A percentile compares a stretch with the other conserved stretches of the same genome.
These are phyloP conservation scores for Spencermartinsiella ligniputridi DNA, from an alignment of 1,139 yeast genomes.

Conservation along the genomic window DNA sequence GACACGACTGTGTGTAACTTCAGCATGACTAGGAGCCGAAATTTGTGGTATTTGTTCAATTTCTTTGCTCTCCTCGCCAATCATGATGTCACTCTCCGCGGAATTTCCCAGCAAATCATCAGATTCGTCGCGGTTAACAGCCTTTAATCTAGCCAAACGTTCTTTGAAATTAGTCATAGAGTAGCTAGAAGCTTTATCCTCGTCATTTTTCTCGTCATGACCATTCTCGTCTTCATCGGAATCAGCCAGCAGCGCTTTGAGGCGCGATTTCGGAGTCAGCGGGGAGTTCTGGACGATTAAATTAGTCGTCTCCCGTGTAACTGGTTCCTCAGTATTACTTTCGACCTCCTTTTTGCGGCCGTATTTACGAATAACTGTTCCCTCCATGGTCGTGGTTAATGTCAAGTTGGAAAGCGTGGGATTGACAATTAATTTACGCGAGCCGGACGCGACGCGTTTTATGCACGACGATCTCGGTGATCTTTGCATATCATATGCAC, in stretches of 20 bases:
- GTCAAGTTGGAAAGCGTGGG: too few relatives aligned
- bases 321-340: background rate
- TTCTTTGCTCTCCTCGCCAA: background rate
- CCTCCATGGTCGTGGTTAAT: background rate
- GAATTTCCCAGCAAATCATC: background rate
- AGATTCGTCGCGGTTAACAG: background rate
- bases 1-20: background rate
- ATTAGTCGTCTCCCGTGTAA: too few relatives aligned
- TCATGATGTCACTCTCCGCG: background rate
- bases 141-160: background rate
- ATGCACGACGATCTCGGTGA: too few relatives aligned
- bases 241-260: background rate
- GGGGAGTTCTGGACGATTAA: too few relatives aligned
- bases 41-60: background rate
- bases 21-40: background rate
- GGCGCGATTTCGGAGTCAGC: background rate
- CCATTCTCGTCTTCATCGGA: background rate
- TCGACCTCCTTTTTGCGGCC: background rate
- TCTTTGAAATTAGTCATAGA: background rate
- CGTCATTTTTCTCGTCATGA: too few relatives aligned
- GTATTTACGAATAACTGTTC: background rate
- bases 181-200: background rate
- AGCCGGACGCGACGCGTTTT: background rate
- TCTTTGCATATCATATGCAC: too few relatives aligned
- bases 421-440: background rate